Percentiles rank a stretch among this genome's conserved stretches.
Conservation (phyloP, 257 asterid genomes). For the Verbascum thapsus region DNA sequence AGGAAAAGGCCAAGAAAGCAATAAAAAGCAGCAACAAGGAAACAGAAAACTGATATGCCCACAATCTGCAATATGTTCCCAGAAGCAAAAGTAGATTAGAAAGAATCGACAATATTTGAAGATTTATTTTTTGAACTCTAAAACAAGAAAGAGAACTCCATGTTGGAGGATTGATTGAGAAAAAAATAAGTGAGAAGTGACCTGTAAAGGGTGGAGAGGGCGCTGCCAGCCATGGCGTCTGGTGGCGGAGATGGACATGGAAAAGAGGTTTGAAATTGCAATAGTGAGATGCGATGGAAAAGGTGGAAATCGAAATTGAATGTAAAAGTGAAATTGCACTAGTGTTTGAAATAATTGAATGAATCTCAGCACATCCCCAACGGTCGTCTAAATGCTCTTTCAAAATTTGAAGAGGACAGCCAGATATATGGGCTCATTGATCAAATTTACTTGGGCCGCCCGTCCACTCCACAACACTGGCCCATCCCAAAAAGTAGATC, state of each 20-base stretch:
- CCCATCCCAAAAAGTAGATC: too few relatives aligned
- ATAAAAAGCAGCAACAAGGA: slow-evolving; percentile 68
- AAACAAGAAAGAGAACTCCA: background rate
- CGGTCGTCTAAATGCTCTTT: too few relatives aligned
- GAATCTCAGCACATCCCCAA: too few relatives aligned
- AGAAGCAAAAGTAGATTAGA: background rate
- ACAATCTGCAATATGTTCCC: slow-evolving; percentile 57
- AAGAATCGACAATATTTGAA: background rate
- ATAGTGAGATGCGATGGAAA: too few relatives aligned
- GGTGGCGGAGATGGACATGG: slow-evolving; percentile 31
- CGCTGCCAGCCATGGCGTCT: slow-evolving; percentile 99
- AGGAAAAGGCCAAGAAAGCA: slow-evolving; percentile 86
- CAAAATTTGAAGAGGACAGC: too few relatives aligned
- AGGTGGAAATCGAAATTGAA: too few relatives aligned
- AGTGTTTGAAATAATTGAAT: too few relatives aligned
- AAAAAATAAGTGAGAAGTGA: background rate
- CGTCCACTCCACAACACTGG: too few relatives aligned
- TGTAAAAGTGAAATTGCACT: too few relatives aligned
- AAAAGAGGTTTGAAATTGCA: background rate
- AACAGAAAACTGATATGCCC: slow-evolving; percentile 72
- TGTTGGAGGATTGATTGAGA: background rate
- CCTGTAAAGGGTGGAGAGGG: slow-evolving; percentile 94
- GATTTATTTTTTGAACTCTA: too few relatives aligned
- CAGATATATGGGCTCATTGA: too few relatives aligned
- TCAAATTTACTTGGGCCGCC: too few relatives aligned